Evolutionary conservation across 1,284 basidiomycete species (phyloP).

Genomic region (Cryptococcus depauperatus): DNA sequence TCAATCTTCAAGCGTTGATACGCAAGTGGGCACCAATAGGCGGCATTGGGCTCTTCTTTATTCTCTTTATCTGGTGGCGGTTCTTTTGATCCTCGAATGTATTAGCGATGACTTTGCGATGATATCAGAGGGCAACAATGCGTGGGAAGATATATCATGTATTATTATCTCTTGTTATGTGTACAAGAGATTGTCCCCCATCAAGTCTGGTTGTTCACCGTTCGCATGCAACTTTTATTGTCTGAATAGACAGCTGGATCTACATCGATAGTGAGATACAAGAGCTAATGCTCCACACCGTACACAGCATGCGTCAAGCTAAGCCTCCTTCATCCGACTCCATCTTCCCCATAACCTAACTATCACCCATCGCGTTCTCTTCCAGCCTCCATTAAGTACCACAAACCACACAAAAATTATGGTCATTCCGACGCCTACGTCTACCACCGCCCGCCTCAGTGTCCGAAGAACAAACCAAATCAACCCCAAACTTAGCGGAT

Average conservation of each 20-base stretch:
- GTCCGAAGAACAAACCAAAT: slow-evolving; percentile 28
- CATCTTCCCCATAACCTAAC: neutral
- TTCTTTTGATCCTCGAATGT: slow-evolving; percentile 52
- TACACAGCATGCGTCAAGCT: neutral
- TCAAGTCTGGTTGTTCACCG: too few species aligned
- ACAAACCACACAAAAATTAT: slow-evolving; percentile 22
- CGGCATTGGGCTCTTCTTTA: slow-evolving; percentile 66
- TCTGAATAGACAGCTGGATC: too few species aligned
- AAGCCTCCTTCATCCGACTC: neutral
- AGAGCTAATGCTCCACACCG: neutral
- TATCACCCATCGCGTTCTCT: slow-evolving; percentile 14
- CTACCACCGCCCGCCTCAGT: slow-evolving; percentile 30
- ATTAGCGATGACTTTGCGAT: neutral
- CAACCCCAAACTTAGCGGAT: slow-evolving; percentile 24
- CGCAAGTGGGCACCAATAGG: slow-evolving; percentile 91
- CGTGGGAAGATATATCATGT: slow-evolving; percentile 2
- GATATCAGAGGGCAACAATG: neutral
- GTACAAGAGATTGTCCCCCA: too few species aligned
- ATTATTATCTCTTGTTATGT: too few species aligned
- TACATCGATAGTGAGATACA: too few species aligned
- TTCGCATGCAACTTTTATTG: neutral
- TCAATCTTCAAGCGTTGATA: slow-evolving; percentile 87
- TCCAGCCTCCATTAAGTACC: slow-evolving; percentile 30
- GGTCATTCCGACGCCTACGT: slow-evolving; percentile 26
- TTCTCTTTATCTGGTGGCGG: slow-evolving; percentile 86